A percentile compares a stretch with the other conserved stretches of the same genome.
These are phyloP conservation scores for Wickerhamomyces subpelliculosus DNA, from an alignment of 805 yeast species.

Conservation along the genomic window DNA sequence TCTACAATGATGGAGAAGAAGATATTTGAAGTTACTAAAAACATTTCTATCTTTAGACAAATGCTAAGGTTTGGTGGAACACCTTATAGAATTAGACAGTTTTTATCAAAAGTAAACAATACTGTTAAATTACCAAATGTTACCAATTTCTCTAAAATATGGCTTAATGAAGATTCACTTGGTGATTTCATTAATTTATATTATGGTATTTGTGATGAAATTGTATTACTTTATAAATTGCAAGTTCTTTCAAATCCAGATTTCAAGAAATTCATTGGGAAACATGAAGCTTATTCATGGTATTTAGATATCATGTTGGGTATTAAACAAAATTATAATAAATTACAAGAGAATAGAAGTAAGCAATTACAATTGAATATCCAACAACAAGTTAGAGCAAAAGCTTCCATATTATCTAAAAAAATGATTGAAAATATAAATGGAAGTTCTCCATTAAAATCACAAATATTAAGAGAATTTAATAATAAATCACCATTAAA, in stretches of 20 bases:
- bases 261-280: conserved; percentile 32
- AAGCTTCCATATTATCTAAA: conserved; percentile 39
- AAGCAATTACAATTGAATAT: conserved; percentile 48
- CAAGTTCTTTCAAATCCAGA: conserved; percentile 35
- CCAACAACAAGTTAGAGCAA: conserved; percentile 53
- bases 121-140: conserved; percentile 15
- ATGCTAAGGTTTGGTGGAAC: conserved; percentile 64
- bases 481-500: conserved; percentile 13
- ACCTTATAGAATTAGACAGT: conserved; percentile 46
- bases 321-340: conserved; percentile 42
- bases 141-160: conserved; percentile 19
- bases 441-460: conserved; percentile 21
- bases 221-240: conserved; percentile 47
- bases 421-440: conserved; percentile 24
- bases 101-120: conserved; percentile 26
- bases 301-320: conserved; percentile 56
- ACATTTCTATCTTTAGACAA: conserved; percentile 54
- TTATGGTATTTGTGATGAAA: conserved; percentile 62
- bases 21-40: conserved; percentile 37
- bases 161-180: conserved; percentile 39
- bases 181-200: conserved; percentile 50
- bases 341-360: conserved; percentile 34
- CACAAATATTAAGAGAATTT: conserved; percentile 25
- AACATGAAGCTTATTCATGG: conserved; percentile 67
- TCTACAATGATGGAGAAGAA: conserved; percentile 27